Conservation (phyloP, 768 basidiomycete genomes). For the Boletus vermiculosoides region DNA sequence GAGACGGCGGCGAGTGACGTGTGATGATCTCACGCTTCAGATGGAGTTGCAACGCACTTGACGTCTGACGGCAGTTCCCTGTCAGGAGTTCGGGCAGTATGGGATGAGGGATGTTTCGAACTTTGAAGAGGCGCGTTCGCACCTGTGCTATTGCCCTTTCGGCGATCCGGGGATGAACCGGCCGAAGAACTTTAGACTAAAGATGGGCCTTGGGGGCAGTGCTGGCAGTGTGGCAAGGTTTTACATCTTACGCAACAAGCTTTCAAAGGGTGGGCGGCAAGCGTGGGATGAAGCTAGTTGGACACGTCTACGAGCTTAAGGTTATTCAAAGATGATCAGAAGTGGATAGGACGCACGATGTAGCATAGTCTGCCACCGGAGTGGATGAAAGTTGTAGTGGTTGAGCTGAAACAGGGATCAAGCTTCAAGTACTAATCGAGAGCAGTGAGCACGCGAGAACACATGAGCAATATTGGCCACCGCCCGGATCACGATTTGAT, state of each 20-base stretch:
- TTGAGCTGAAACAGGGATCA: slow-evolving; percentile 17
- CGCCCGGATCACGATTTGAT: slow-evolving; percentile 4
- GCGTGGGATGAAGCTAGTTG: slow-evolving; percentile 3
- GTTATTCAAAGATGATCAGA: background rate
- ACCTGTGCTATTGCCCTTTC: background rate
- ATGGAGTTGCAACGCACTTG: slow-evolving; percentile 5
- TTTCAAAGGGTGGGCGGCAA: background rate
- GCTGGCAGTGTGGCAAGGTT: background rate
- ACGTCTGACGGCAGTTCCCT: slow-evolving; percentile 3
- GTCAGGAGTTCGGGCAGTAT: background rate
- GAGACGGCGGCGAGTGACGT: background rate
- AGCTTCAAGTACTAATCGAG: background rate
- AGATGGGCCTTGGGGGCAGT: slow-evolving; percentile 8
- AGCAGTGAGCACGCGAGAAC: background rate
- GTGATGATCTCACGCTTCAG: background rate
- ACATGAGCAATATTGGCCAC: background rate
- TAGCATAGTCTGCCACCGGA: background rate
- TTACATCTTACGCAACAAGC: slow-evolving; percentile 8
- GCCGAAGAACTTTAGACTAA: background rate
- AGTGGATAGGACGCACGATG: background rate
- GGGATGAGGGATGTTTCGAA: slow-evolving; percentile 3
- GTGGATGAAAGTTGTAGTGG: background rate
- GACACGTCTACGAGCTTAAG: background rate
- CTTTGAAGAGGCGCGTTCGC: background rate
- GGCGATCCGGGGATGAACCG: background rate